phyloP scores from a whole-genome alignment of 2,329 filamentous ascomycete genomes.

The Verruconis gallopava region DNA sequence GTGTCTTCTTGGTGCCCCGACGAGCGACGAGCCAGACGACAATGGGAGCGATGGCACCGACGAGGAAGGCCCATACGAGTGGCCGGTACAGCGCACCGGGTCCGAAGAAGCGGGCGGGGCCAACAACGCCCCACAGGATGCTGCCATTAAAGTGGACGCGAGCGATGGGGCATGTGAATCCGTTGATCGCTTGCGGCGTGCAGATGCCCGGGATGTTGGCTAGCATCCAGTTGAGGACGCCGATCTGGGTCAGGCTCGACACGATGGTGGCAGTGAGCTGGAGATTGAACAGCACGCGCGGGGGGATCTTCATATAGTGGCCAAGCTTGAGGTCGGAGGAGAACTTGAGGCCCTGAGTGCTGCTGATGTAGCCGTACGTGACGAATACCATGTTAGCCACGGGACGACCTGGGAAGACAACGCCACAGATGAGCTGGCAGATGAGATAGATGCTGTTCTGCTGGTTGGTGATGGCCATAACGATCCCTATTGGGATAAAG shows the following conservation, averaged over 20 bases:
- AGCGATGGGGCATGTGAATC: constrained; percentile 78
- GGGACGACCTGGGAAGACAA: constrained; percentile 68
- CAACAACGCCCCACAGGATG: constrained; percentile 81
- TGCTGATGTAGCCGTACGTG: constrained; percentile 81
- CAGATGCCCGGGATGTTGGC: constrained; percentile 63
- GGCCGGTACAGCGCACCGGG: constrained; percentile 58
- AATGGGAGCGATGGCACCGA: constrained; percentile 63
- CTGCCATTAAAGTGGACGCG: constrained; percentile 83
- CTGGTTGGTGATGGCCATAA: constrained; percentile 87
- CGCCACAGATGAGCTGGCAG: constrained; percentile 73
- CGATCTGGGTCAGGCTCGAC: constrained; percentile 69
- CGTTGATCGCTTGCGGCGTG: constrained; percentile 66
- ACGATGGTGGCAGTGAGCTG: constrained; percentile 65
- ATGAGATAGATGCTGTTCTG: constrained; percentile 78
- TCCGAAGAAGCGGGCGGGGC: constrained; percentile 72
- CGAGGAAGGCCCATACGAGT: constrained; percentile 68
- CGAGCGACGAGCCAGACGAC: constrained; percentile 56
- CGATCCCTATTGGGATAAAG: constrained; percentile 82
- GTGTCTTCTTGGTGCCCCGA: constrained; percentile 27
- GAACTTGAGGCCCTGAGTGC: constrained; percentile 80
- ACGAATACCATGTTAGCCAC: constrained; percentile 92
- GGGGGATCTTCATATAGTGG: constrained; percentile 80
- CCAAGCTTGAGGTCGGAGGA: constrained; percentile 77
- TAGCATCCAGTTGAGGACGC: constrained; percentile 86
- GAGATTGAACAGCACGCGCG: constrained; percentile 63